Evolutionary conservation across 768 basidiomycete species (phyloP), one percentile per base, ranked within the genome.

Genomic region (Psilocybe cubensis): DNA sequence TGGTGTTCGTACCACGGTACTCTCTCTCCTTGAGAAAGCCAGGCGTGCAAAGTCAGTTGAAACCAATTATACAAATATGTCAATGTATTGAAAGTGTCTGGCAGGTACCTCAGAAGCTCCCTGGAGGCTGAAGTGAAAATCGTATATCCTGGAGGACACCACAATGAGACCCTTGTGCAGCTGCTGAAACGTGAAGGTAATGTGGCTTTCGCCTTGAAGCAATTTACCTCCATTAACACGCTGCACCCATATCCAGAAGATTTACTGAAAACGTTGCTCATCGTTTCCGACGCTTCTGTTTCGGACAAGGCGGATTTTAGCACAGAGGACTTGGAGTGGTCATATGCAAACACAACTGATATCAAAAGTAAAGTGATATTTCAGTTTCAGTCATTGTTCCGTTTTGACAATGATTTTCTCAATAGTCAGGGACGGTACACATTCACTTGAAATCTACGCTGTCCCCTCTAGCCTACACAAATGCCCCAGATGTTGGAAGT

Each of bases 401-500:
- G 7, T 38, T 38, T 17, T 38, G 35, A 38, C n/a, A 14, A n/a
- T 18, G 14, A n/a, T 4, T 38, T 2, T 6, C 6, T n/a, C 2
- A 38, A 38, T 1, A 38, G 35, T 38, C 12, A n/a, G 35, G 2
- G 14, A 38, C 35, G n/a, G 70, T 66, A 14, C 38, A 87, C 2
- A 73, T 23, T n/a, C 35, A 42, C 25, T 61, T 11, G 35, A 70
- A 0, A 72, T 93, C 52, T 79, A 81, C 12, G 75, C 91, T n/a
- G 77, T 79, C 17, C 88, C 91, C 14, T 83, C 92, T 10, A 73
- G 70, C 3, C 58, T 72, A 50, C 66, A 76, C 20, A 96, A 96
- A 70, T 98, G 96, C 69, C 92, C 94, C 21, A 83, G 96, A 14
- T 98, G 96, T 70, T 97, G 96, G 94, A 88, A 85, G 5, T 89